Percentiles rank a stretch among this genome's conserved stretches.
Evolutionary conservation across 2,329 filamentous ascomycete species (phyloP).

Genomic region (Leptographium flavum): DNA sequence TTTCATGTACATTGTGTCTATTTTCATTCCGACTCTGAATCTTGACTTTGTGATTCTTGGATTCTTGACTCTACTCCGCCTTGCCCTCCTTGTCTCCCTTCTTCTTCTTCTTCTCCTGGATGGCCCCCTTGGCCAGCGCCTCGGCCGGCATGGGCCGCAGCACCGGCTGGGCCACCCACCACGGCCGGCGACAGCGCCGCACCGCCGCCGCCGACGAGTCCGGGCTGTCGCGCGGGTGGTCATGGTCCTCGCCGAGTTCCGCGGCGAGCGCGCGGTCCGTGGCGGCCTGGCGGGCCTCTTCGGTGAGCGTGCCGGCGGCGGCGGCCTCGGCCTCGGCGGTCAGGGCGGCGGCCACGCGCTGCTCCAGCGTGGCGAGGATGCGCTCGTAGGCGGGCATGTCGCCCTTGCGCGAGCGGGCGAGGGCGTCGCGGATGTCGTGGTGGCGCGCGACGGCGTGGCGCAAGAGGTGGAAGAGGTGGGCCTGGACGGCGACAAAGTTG

Average conservation of each 20-base stretch:
- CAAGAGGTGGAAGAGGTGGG: conserved; percentile 85
- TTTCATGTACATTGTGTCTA: not conserved
- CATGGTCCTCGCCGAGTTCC: conserved; percentile 14
- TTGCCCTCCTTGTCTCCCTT: not conserved
- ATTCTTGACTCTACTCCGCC: not conserved
- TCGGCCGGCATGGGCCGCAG: conserved; percentile 77
- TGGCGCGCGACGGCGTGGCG: conserved; percentile 68
- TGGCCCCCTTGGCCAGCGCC: conserved; percentile 66
- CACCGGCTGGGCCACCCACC: conserved; percentile 83
- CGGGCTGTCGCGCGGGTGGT: conserved; percentile 21
- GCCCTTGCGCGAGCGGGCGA: conserved; percentile 53
- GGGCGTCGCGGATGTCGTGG: conserved; percentile 71
- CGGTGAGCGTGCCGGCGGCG: conserved; percentile 14
- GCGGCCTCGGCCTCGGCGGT: conserved; percentile 14
- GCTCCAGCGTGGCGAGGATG: conserved; percentile 62
- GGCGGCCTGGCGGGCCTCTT: conserved; percentile 2
- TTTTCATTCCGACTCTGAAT: not conserved
- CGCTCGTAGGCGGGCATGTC: conserved; percentile 67
- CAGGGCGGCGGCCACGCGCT: conserved; percentile 57
- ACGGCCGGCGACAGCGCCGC: conserved; percentile 62
- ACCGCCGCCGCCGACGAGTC: conserved; percentile 55
- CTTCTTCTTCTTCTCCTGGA: conserved; percentile 49
- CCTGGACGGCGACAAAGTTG: conserved; percentile 72
- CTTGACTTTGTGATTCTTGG: too few species aligned
- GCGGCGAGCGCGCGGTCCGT: conserved; percentile 14